These are phyloP conservation scores for Trichomonas vaginalis DNA, from an alignment of 208 protist species.

Conservation along the genomic window DNA sequence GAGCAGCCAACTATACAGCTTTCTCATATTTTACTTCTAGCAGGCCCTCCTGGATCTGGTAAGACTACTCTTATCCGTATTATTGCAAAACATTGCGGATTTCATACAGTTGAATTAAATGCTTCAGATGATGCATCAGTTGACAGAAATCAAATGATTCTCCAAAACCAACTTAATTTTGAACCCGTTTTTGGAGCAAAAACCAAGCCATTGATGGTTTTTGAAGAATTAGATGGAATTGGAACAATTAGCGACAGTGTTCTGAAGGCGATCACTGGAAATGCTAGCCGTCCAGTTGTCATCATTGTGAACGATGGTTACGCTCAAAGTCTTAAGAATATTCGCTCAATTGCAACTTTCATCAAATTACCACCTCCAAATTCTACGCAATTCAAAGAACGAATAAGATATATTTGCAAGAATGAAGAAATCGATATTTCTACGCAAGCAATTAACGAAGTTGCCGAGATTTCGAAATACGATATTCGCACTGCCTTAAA, in stretches of 20 bases:
- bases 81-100: background rate
- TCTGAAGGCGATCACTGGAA: background rate
- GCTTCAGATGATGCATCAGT: background rate
- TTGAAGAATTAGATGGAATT: slow-evolving; percentile 17
- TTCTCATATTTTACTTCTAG: background rate
- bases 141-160: background rate
- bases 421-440: background rate
- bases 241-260: background rate
- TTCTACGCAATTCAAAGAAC: background rate
- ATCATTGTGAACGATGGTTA: background rate
- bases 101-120: background rate
- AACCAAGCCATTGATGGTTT: background rate
- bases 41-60: background rate
- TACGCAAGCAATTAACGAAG: background rate
- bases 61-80: background rate
- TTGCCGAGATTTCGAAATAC: background rate
- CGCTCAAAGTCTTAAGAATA: background rate
- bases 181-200: background rate
- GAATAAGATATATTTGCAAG: background rate
- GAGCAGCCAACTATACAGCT: background rate
- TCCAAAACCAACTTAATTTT: background rate
- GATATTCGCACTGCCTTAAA: background rate
- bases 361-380: background rate
- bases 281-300: background rate
- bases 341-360: background rate